Evolutionary conservation across 768 basidiomycete species (phyloP), one percentile per base, ranked within the genome.

Genomic region (Rhizopogon vulgaris): DNA sequence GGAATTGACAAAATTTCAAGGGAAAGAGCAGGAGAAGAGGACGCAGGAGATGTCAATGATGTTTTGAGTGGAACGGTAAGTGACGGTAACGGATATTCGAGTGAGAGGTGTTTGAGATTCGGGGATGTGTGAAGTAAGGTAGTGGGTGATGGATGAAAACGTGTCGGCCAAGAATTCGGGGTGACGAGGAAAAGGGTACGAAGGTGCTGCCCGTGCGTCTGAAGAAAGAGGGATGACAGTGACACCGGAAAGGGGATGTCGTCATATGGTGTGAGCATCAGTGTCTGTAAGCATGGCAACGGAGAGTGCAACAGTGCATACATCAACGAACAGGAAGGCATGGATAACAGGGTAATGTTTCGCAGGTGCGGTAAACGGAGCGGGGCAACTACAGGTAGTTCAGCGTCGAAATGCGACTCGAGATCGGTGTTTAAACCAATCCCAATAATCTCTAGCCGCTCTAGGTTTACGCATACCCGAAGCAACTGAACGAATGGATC

Each of bases 1-100:
- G 90, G 87, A 55, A 92, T 79, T 15, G 87, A 86, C 6, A 92
- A 70, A 39, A 87, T 80, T 54, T 79, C 75, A 18, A 91, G 71
- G 10, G 73, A 71, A 7, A 59, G 48, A 7, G 37, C 41, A 6
- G 7, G 42, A 73, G 73, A 24, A 39, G 54, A 62, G 73, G 73
- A 36, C 58, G 55, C 51, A 57, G 52, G 51, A 18, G 37, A 38
- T 38, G 14, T 34, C 14, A 34, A 34, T 46, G 45, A n/a, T 17
- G 50, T 27, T 48, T 41, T 58, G 18, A 56, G 40, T 17, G 65
- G 59, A 6, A 79, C 60, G 7, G 58, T 49, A 43, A 85, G 71
- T 1, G 61, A 56, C 2, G 89, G 88, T 10, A 89, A 69, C 0
- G 87, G 89, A 6, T 65, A 73, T 67, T 90, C 87, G 41, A 90